phyloP scores from a whole-genome alignment of 208 protist species.

The Trypanosoma theileri region DNA sequence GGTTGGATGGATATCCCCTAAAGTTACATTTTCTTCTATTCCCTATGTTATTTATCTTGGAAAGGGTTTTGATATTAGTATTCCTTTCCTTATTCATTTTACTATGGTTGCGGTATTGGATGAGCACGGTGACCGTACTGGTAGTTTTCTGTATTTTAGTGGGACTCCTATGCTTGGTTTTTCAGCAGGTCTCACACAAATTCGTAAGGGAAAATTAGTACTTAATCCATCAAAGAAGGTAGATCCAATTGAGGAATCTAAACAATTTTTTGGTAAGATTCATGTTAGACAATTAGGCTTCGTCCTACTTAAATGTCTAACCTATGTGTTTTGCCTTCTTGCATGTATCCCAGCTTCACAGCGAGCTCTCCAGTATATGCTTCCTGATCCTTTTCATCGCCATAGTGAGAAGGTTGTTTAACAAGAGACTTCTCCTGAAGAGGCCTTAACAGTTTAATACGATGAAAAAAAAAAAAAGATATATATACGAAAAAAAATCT shows the following conservation, averaged over 20 bases:
- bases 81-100: constrained; percentile 83
- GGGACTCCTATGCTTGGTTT: constrained; percentile 82
- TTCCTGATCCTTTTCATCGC: constrained; percentile 75
- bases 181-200: constrained; percentile 58
- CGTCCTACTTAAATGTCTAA: constrained; percentile 61
- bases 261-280: constrained; percentile 71
- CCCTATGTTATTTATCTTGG: constrained; percentile 79
- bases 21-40: constrained; percentile 65
- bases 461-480: no score
- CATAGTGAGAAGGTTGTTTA: constrained; percentile 47
- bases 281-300: constrained; percentile 83
- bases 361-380: constrained; percentile 53
- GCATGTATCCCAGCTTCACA: constrained; percentile 75
- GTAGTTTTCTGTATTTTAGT: constrained; percentile 82
- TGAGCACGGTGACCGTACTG: constrained; percentile 76
- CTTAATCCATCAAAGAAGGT: constrained; percentile 69
- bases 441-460: no score
- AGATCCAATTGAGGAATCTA: constrained; percentile 60
- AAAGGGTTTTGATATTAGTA: constrained; percentile 73
- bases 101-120: constrained; percentile 82
- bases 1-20: constrained; percentile 87
- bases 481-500: not conserved
- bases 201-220: constrained; percentile 65
- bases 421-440: no score
- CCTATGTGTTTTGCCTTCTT: constrained; percentile 56